Conservation (phyloP, 2,329 filamentous ascomycete species). For the Ascochyta koolunga region DNA sequence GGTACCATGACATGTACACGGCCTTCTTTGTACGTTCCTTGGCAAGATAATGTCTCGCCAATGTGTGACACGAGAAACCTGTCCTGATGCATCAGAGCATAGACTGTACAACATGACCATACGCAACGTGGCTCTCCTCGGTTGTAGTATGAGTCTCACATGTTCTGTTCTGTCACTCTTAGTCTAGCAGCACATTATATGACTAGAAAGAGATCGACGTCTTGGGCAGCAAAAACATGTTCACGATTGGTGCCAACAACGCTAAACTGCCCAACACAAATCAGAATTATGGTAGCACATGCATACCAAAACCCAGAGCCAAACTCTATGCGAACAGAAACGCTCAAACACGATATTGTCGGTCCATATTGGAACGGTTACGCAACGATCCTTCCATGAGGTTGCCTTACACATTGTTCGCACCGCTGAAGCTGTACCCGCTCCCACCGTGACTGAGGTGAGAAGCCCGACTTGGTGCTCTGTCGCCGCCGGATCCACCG, state of each 20-base stretch:
- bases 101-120: neutral
- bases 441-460: conserved; percentile 26
- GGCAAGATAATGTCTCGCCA: neutral
- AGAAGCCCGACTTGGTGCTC: conserved; percentile 14
- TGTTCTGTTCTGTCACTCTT: neutral
- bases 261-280: conserved; percentile 6
- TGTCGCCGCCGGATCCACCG: conserved; percentile 2
- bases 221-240: neutral
- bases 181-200: neutral
- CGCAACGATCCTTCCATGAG: neutral
- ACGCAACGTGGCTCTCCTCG: neutral
- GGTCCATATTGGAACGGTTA: no score
- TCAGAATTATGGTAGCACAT: neutral
- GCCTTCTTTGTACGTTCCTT: neutral
- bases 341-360: neutral
- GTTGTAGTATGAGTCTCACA: no score
- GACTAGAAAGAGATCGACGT: neutral
- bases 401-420: conserved; percentile 11
- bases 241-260: neutral
- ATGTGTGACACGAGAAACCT: neutral
- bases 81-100: neutral
- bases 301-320: neutral
- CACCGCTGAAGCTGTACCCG: conserved; percentile 28
- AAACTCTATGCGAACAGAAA: conserved; percentile 1
- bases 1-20: neutral